Evolutionary conservation across 2,329 filamentous ascomycete species (phyloP).

Genomic region (Aspergillus pseudotamarii): DNA sequence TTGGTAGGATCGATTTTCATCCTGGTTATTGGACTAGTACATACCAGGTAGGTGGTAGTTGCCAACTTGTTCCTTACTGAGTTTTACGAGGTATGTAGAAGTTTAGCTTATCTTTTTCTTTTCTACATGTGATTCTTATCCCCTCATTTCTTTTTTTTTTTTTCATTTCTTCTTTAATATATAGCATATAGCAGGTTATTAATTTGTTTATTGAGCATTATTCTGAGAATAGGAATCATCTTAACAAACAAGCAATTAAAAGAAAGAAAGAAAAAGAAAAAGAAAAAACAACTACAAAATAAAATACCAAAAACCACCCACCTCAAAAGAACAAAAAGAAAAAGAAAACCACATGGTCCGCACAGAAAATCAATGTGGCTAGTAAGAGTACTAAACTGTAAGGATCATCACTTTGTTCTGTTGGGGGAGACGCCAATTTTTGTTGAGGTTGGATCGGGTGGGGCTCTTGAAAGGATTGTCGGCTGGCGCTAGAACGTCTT

Average conservation of each 20-base stretch:
- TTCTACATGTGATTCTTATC: background rate
- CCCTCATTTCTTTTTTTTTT: background rate
- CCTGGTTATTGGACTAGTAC: background rate
- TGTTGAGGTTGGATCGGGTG: slow-evolving; percentile 20
- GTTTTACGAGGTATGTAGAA: background rate
- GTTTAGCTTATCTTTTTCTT: background rate
- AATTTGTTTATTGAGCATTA: background rate
- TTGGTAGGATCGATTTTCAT: background rate
- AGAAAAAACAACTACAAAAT: background rate
- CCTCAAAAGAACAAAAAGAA: background rate
- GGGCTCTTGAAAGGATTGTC: slow-evolving; percentile 3
- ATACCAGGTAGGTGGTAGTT: background rate
- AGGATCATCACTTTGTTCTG: slow-evolving; percentile 9
- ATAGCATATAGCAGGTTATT: background rate
- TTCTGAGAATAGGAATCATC: background rate
- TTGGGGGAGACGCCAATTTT: slow-evolving; percentile 17
- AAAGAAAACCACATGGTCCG: background rate
- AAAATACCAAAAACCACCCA: background rate
- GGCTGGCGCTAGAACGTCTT: background rate
- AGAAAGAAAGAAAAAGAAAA: background rate
- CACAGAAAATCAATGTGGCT: background rate
- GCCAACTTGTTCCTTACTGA: background rate
- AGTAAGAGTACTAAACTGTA: background rate
- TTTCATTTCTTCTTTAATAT: background rate
- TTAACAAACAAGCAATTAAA: background rate